Evolutionary conservation across 306 rosid genomes (phyloP).

Genomic region (Pyrus communis): DNA sequence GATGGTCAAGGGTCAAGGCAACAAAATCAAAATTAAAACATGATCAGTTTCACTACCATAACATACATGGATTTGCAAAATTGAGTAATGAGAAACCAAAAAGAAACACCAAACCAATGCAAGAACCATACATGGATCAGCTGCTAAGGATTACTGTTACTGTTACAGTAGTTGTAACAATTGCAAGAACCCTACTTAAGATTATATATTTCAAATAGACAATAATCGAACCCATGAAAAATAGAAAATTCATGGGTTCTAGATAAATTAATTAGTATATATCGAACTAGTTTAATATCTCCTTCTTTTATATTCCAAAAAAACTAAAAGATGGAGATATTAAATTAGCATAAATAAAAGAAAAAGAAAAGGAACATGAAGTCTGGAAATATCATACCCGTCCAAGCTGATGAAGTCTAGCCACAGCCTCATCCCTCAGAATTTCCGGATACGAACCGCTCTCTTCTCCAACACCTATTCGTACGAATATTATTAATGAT

Average conservation of each 20-base stretch:
- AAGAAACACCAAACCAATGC: no score
- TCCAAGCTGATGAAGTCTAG: conserved; percentile 68
- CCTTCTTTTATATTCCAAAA: no score
- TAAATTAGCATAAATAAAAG: background rate
- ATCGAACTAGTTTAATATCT: no score
- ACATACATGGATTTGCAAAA: background rate
- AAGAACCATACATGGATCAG: no score
- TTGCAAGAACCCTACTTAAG: background rate
- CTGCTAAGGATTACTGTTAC: background rate
- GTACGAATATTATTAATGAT: background rate
- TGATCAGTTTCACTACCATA: background rate
- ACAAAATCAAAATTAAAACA: conserved; percentile 9
- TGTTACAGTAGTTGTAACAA: background rate
- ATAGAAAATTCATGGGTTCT: no score
- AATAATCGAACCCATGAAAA: background rate
- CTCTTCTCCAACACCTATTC: conserved; percentile 45
- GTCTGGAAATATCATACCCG: conserved; percentile 30
- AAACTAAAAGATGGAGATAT: background rate
- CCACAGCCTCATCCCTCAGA: conserved; percentile 81
- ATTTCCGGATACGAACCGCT: conserved; percentile 58
- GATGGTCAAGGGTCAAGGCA: conserved; percentile 17
- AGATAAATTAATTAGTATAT: no score
- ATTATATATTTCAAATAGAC: background rate
- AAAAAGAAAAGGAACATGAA: background rate
- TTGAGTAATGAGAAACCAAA: no score